Evolutionary conservation across 176 grass and related monocot species (phyloP).

Genomic region (Musa beccarii): DNA sequence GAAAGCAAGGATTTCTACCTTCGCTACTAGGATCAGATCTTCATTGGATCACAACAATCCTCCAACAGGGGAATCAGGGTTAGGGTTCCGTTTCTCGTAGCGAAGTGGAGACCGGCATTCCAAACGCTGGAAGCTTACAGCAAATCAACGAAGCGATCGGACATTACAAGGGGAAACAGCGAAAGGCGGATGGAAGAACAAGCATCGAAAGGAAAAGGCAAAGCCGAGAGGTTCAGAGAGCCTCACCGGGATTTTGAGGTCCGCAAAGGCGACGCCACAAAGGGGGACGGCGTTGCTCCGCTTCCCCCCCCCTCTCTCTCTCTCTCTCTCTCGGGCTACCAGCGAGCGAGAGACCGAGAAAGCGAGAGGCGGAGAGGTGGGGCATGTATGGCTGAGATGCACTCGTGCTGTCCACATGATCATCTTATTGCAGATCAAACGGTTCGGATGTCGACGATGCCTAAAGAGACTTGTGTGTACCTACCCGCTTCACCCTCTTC

Average conservation of each 20-base stretch:
- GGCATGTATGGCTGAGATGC: background rate
- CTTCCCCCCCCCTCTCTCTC: background rate
- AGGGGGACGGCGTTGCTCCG: background rate
- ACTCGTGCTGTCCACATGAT: background rate
- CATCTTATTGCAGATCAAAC: background rate
- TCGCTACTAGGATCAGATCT: background rate
- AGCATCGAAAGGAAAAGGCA: background rate
- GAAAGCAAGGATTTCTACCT: background rate
- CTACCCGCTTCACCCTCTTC: no score
- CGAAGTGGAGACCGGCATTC: background rate
- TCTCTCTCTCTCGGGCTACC: background rate
- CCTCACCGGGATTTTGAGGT: background rate
- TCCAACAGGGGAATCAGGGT: background rate
- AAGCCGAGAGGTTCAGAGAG: background rate
- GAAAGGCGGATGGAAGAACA: background rate
- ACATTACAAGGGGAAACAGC: background rate
- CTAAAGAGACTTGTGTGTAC: no score
- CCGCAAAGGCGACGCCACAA: background rate
- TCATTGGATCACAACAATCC: background rate
- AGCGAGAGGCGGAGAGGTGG: no score
- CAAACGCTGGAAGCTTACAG: background rate
- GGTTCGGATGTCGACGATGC: background rate
- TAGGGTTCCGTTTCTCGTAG: background rate
- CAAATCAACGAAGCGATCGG: background rate
- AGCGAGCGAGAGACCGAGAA: background rate